Evolutionary conservation across 176 grass and related monocot species (phyloP).

Genomic region (Aegilops speltoides): DNA sequence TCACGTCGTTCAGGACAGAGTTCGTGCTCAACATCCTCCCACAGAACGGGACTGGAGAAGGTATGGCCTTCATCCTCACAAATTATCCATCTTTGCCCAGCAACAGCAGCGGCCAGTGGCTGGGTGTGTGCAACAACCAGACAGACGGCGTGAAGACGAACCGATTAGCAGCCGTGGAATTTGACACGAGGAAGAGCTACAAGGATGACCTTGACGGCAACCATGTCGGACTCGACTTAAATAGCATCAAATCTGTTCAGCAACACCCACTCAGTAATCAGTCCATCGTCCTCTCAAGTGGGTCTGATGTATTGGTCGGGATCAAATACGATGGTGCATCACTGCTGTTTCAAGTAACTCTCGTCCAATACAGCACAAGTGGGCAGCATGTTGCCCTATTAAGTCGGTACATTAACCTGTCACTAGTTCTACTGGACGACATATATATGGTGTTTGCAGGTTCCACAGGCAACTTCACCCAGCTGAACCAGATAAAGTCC

Average conservation of each 20-base stretch:
- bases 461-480: background rate
- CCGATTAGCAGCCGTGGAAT: background rate
- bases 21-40: conserved; percentile 48
- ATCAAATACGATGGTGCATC: background rate
- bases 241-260: background rate
- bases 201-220: conserved; percentile 2
- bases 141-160: background rate
- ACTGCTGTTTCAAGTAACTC: background rate
- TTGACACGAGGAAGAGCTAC: background rate
- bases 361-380: background rate
- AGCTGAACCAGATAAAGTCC: background rate
- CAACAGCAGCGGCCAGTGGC: conserved; percentile 35
- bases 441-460: conserved; percentile 5
- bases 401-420: too few relatives aligned
- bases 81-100: background rate
- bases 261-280: background rate
- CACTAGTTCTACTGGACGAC: background rate
- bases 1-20: conserved; percentile 33
- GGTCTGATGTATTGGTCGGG: background rate
- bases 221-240: conserved; percentile 23
- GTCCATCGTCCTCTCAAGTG: conserved; percentile 11
- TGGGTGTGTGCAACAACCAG: conserved; percentile 7
- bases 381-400: too few relatives aligned
- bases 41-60: conserved; percentile 19
- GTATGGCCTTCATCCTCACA: conserved; percentile 30